Conservation (phyloP, 1,284 basidiomycete genomes). For the Ceratobasidium sp. region DNA sequence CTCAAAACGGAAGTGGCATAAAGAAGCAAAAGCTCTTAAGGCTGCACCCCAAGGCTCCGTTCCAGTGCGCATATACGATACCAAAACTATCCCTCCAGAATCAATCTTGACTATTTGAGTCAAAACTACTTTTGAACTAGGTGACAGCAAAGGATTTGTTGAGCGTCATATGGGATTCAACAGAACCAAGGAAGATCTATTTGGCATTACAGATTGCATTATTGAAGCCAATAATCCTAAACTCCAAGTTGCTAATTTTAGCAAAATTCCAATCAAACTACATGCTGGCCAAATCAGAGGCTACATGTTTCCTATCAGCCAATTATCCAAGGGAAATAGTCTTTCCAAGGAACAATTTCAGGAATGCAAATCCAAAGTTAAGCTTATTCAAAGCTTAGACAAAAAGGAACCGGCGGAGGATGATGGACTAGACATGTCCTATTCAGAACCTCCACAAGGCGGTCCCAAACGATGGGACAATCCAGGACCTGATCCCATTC, state of each 20-base stretch:
- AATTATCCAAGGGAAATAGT: too few species aligned
- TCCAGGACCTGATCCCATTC: too few species aligned
- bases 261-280: slow-evolving; percentile 23
- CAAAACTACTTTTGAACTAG: not conserved
- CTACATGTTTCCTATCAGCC: too few species aligned
- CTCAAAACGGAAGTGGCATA: not conserved
- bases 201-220: slow-evolving; percentile 50
- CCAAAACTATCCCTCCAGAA: not conserved
- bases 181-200: slow-evolving; percentile 47
- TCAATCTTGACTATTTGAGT: slow-evolving; percentile 23
- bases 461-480: too few species aligned
- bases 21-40: not conserved
- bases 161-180: not conserved
- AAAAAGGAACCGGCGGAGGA: too few species aligned
- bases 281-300: slow-evolving; percentile 41
- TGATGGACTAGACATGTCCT: too few species aligned
- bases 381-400: too few species aligned
- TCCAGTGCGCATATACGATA: not conserved
- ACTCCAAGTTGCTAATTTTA: slow-evolving; percentile 52
- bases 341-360: too few species aligned
- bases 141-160: not conserved
- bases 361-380: too few species aligned
- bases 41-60: not conserved
- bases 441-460: too few species aligned
- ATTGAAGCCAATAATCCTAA: slow-evolving; percentile 47